A percentile compares a stretch with the other conserved stretches of the same genome.
Conservation (phyloP, 2,329 filamentous ascomycete genomes). For the Epichloe bromicola region DNA sequence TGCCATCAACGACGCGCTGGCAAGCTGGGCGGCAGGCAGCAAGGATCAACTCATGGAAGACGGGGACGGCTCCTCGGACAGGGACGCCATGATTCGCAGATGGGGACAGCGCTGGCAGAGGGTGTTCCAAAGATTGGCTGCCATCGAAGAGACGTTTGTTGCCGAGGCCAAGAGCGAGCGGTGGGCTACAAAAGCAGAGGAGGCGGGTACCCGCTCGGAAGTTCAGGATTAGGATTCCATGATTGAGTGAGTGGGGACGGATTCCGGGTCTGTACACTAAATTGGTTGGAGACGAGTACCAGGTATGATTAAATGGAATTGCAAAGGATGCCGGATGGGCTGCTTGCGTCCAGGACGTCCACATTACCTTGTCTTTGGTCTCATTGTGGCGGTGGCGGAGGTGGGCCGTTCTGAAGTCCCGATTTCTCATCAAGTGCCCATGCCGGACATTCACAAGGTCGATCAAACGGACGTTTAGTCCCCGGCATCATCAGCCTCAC, state of each 20-base stretch:
- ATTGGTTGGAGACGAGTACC: neutral
- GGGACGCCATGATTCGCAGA: slow-evolving; percentile 52
- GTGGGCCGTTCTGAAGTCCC: no score
- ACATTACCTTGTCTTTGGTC: no score
- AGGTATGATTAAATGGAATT: neutral
- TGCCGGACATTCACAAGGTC: no score
- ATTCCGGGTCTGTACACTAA: neutral
- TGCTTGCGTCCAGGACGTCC: no score
- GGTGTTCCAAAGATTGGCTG: slow-evolving; percentile 68
- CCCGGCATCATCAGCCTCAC: no score
- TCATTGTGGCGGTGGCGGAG: no score
- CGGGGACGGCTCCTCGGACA: slow-evolving; percentile 43
- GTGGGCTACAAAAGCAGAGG: neutral
- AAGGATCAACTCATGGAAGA: slow-evolving; percentile 66
- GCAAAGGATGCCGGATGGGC: no score
- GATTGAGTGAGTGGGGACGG: neutral
- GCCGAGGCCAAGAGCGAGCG: slow-evolving; percentile 17
- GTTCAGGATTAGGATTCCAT: neutral
- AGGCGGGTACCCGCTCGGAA: neutral
- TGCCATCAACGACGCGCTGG: slow-evolving; percentile 65
- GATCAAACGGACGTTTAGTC: no score
- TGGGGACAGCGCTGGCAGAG: slow-evolving; percentile 84
- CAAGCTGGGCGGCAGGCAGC: slow-evolving; percentile 56
- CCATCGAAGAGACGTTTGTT: slow-evolving; percentile 67
- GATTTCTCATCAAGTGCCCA: no score